Conservation (phyloP, 371 early-diverging fungal genomes). For the Lichtheimia ramosa region DNA sequence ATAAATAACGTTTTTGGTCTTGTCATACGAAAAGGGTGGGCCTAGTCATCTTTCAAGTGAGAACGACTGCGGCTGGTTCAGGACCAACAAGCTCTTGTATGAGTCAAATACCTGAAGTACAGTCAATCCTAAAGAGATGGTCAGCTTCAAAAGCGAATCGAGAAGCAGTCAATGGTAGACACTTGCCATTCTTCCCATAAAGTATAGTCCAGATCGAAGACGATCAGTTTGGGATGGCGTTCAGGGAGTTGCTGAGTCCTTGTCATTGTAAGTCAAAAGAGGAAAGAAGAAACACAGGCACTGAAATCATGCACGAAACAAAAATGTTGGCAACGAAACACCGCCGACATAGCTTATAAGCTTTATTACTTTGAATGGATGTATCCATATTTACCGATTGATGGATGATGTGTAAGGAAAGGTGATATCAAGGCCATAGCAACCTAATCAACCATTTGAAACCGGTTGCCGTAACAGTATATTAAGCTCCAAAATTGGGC, state of each 20-base stretch:
- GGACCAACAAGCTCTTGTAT: not conserved
- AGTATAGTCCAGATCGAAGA: conserved; percentile 55
- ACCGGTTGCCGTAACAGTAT: too few species aligned
- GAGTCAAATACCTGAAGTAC: conserved; percentile 10
- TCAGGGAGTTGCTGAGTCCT: conserved; percentile 8
- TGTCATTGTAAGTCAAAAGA: too few species aligned
- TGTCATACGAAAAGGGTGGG: conserved; percentile 5
- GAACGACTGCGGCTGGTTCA: not conserved
- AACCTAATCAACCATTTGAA: too few species aligned
- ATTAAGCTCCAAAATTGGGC: too few species aligned
- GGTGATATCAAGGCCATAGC: too few species aligned
- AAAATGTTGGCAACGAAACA: too few species aligned
- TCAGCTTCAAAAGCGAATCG: not conserved
- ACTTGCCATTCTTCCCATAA: conserved; percentile 50
- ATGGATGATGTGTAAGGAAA: too few species aligned
- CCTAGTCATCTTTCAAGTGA: not conserved
- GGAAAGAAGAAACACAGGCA: too few species aligned
- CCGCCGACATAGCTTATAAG: too few species aligned
- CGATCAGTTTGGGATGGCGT: conserved; percentile 42
- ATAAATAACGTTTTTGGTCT: conserved; percentile 6
- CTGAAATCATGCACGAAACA: too few species aligned
- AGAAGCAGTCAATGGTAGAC: not conserved
- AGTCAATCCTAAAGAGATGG: conserved; percentile 33
- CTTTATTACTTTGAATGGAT: too few species aligned
- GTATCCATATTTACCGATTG: too few species aligned